Percentiles rank a stretch among this genome's conserved stretches.
phyloP scores from a whole-genome alignment of 176 grass and related monocot species.

The Neostapfia colusana region DNA sequence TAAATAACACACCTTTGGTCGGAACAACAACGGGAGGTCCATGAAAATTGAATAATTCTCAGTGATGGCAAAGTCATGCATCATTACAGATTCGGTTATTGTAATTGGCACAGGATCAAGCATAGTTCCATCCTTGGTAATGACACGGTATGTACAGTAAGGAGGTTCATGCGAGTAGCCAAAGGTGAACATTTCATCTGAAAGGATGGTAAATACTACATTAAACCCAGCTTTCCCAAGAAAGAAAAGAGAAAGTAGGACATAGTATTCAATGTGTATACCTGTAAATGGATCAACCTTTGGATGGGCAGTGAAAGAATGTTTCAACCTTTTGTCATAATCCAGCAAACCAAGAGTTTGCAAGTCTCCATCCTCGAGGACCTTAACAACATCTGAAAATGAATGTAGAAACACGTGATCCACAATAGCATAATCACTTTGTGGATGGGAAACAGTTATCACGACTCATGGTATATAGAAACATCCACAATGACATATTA shows the following conservation, averaged over 20 bases:
- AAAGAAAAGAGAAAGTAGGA: not conserved
- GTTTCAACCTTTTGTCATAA: constrained; percentile 88
- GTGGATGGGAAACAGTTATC: constrained; percentile 1
- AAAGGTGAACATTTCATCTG: constrained; percentile 99
- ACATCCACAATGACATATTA: not conserved
- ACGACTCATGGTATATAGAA: not conserved
- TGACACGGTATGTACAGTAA: constrained; percentile 90
- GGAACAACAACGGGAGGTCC: constrained; percentile 89
- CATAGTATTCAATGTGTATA: constrained; percentile 11
- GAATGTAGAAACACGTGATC: constrained; percentile 8
- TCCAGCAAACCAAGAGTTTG: constrained; percentile 95
- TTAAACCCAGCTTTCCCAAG: not conserved
- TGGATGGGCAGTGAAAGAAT: constrained; percentile 97
- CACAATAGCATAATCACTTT: not conserved
- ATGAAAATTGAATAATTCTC: constrained; percentile 96
- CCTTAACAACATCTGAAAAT: constrained; percentile 81
- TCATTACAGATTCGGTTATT: constrained; percentile 94
- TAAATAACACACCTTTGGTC: constrained; percentile 66
- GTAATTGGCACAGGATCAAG: constrained; percentile 98
- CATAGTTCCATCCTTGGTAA: constrained; percentile 89
- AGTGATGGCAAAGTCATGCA: constrained; percentile 99
- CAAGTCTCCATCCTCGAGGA: constrained; percentile 96
- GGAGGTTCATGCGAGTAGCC: constrained; percentile 86
- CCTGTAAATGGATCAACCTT: constrained; percentile 97
- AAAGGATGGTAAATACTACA: constrained; percentile 33